Base-by-base conservation (phyloP, 306 rosid genomes). In the Purshia tridentata region DNA sequence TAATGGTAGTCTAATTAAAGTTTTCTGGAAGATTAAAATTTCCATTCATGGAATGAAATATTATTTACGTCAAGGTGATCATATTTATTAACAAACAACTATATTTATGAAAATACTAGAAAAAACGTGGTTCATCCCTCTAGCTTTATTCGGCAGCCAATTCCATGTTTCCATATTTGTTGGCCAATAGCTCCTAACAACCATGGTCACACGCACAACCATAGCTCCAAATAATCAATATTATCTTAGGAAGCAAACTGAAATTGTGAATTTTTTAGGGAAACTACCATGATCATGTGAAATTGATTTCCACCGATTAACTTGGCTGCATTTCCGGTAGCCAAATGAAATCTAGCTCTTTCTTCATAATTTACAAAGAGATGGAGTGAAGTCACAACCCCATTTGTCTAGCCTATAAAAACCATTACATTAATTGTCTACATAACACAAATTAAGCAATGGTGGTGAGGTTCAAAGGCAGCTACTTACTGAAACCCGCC, bases 381-480 rank as follows among this genome's bases (percentile, higher is more conserved):
- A n/a, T n/a, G n/a, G 35, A 29, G 35, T 8, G 47, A 44, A 44
- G 9, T 44, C 6, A 44, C 6, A 5, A 54, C 59, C 59, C 3
- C 8, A 54, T 18, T 4, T 10, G 11, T 58, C 18, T 15, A 3
- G n/a, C 64, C 13, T 58, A 58, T 58, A 58, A 58, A 11, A 12
- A 5, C 42, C 42, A 58, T 6, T 13, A 11, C 63, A 8, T 29
- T 29, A 29, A 5, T 22, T 20, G 22, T 55, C 15, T 55, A 55
- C 16, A 55, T 55, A 58, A 11, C 40, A 2, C 42, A 65, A 46
- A 16, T 29, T 29, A 40, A 77, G 70, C 67, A 57, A 86, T 81
- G 91, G 7, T 29, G 53, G 81, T 86, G 50, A 83, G 53, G 6
- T 10, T 81, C n/a, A 83, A 85, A 76, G 74, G 49, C 14, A 14